A percentile compares a stretch with the other conserved stretches of the same genome.
These are phyloP conservation scores for Magnaporthales sp. DNA, from an alignment of 2,329 filamentous ascomycete genomes.

Conservation along the genomic window DNA sequence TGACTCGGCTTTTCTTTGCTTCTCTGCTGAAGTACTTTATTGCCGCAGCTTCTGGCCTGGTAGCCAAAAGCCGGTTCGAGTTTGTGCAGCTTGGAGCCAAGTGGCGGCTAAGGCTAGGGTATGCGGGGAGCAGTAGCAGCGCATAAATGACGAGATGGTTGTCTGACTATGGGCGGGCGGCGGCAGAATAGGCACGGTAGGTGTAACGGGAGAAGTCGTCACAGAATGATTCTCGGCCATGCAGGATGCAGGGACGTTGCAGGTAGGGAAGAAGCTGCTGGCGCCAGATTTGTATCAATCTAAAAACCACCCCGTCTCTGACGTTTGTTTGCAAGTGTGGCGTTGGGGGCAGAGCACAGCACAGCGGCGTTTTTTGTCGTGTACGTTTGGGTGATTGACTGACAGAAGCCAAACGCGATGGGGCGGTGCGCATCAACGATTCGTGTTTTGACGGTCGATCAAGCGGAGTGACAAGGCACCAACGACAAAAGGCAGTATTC, in stretches of 20 bases:
- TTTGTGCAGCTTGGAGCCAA: neutral
- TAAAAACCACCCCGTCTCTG: neutral
- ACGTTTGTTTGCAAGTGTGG: neutral
- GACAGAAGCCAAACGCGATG: neutral
- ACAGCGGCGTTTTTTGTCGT: neutral
- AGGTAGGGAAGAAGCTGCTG: neutral
- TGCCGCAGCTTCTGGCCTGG: neutral
- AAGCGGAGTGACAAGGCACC: neutral
- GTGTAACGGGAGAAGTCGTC: constrained; percentile 9
- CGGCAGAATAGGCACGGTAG: constrained; percentile 4
- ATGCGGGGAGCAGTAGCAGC: constrained; percentile 4
- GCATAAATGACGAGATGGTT: constrained; percentile 20
- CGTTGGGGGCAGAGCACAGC: neutral
- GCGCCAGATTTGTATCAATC: neutral
- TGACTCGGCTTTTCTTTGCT: neutral
- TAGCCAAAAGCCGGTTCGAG: neutral
- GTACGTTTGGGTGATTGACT: neutral
- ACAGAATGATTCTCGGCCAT: constrained; percentile 6
- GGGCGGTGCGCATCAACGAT: neutral
- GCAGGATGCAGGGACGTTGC: neutral
- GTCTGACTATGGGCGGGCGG: constrained; percentile 12
- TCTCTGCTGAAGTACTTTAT: neutral
- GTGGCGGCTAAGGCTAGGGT: neutral
- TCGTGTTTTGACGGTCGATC: neutral
- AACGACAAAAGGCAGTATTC: neutral